Evolutionary conservation across 306 rosid species (phyloP), one percentile per base, ranked within the genome.

Genomic region (Elaeagnus macrophylla): DNA sequence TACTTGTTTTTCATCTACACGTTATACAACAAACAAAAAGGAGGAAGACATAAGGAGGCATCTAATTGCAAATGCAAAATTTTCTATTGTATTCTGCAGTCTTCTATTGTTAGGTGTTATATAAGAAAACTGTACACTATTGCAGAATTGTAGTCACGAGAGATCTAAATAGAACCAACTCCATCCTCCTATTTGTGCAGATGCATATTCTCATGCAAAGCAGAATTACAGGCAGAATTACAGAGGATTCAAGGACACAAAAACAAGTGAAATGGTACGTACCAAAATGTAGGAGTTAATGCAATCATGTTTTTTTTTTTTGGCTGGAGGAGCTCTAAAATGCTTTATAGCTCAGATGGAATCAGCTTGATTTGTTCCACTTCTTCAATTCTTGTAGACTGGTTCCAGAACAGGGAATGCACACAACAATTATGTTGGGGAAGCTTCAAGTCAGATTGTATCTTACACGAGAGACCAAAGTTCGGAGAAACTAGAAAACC

Each of bases 191-290:
- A n/a, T 60, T 36, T 38, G 25, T 42, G 3, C 75, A 79, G 84
- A 71, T 64, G 77, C 85, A 57, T 62, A 69, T 69, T 67, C 85
- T 20, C 66, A 63, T 62, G 66, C 85, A n/a, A n/a, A n/a, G n/a
- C n/a, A n/a, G n/a, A n/a, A n/a, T n/a, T n/a, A n/a, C 44, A 76
- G 70, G 68, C 75, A 80, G 50, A 66, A 67, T 15, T 53, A 67
- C 38, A 69, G 61, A 56, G 77, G 81, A 51, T 61, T 72, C 11
- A 72, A 64, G 54, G 70, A 62, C 19, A 15, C 51, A 16, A 79
- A 57, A 69, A 56, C 70, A 46, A 47, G 48, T 11, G 77, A 64
- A 53, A 54, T 53, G 44, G 85, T 80, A 69, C 62, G 79, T 41
- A n/a, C n/a, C n/a, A n/a, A n/a, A n/a, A n/a, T n/a, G n/a, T n/a